Base-by-base conservation (phyloP, 1,284 basidiomycete species). In the Microbotryum saponariae region DNA sequence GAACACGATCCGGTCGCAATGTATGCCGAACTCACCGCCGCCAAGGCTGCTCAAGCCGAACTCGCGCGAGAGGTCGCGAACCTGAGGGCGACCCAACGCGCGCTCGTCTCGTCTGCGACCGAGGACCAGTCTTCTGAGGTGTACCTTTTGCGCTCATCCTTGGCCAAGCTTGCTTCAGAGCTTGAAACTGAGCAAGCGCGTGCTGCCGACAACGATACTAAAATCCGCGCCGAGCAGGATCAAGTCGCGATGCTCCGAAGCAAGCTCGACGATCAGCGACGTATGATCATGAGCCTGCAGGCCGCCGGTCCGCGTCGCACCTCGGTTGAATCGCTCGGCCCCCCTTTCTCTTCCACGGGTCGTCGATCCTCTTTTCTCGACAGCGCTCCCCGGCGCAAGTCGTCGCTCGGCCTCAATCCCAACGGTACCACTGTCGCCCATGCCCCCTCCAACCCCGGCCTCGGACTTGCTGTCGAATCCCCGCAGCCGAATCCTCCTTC, bases 181-280 rank as follows among this genome's bases (percentile, higher is more conserved):
- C 75, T 88, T 21, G 75, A 79, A 4, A 74, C 78, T n/a, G 76
- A 81, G 5, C 79, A 80, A 51, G 73, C 76, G 7, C 78, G 82
- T 55, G 84, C 86, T 71, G 79, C 80, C 8, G 80, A 82, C 61
- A 73, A 85, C 62, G 79, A 82, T 66, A 83, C 85, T 58, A 81
- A 85, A 76, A 80, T 82, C 56, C 82, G 82, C 67, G 86, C 87
- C 51, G 88, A 91, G 52, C 87, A 89, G 70, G 86, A 90, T 68
- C 85, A 85, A 54, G 89, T 94, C 46, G 78, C 82, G 12, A 79
- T 89, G 74, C 78, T 96, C 48, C 81, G 91, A 37, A 81, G 83
- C 21, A 92, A 91, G 73, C 87, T 94, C n/a, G 91, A 94, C 71
- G 88, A 91, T 74, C 90, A 88, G 76, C 81, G 91, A 68, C 85